Conservation (phyloP, 177 flowering plant genomes). For the Tripterygium wilfordii region DNA sequence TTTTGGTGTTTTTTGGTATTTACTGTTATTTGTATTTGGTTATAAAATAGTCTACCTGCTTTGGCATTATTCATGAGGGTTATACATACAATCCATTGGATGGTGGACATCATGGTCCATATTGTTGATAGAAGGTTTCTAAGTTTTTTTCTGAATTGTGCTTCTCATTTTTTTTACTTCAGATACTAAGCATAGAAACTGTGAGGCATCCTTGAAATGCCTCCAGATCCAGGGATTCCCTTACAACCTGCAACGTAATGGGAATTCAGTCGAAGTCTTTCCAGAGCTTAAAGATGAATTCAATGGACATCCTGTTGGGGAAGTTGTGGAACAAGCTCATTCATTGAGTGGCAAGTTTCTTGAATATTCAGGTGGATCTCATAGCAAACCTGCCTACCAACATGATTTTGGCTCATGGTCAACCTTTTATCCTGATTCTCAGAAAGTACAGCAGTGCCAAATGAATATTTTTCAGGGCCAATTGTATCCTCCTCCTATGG, state of each 20-base stretch:
- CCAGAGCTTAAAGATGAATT: conserved; percentile 38
- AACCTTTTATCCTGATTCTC: conserved; percentile 33
- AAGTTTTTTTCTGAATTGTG: background rate
- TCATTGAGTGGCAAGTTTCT: conserved; percentile 13
- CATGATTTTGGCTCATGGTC: conserved; percentile 24
- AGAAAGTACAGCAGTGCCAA: conserved; percentile 44
- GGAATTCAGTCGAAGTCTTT: conserved; percentile 32
- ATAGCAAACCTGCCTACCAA: conserved; percentile 13
- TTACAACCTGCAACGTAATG: conserved; percentile 24
- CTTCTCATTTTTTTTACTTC: conserved; percentile 19
- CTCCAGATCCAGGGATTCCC: conserved; percentile 42
- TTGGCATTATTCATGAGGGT: no score
- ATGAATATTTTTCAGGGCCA: conserved; percentile 37
- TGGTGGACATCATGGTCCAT: background rate
- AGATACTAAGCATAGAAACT: conserved; percentile 56
- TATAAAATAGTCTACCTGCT: no score
- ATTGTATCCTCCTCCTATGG: conserved; percentile 39
- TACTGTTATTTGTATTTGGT: no score
- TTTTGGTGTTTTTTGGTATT: no score
- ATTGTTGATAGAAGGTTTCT: background rate
- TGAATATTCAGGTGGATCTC: conserved; percentile 15
- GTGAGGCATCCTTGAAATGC: conserved; percentile 60
- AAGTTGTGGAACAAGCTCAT: conserved; percentile 10
- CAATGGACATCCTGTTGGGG: conserved; percentile 16
- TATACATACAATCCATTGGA: no score